These are phyloP conservation scores for Fraxinus floribunda DNA, from an alignment of 305 asterid genomes.

Conservation along the genomic window DNA sequence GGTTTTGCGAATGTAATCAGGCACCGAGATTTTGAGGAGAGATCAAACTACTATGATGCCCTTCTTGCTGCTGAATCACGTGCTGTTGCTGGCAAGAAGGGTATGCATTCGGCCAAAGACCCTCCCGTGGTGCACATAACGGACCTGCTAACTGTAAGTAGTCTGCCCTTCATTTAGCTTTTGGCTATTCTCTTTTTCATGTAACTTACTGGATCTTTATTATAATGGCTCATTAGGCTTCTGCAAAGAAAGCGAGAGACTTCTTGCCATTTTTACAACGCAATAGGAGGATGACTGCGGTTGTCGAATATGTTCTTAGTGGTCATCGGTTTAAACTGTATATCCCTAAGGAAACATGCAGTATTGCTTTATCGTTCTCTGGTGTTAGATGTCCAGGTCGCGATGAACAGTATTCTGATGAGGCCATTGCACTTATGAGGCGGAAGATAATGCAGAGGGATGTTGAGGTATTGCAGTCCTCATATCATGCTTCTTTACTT, in stretches of 20 bases:
- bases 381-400: conserved; percentile 99
- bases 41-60: conserved; percentile 85
- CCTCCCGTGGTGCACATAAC: conserved; percentile 86
- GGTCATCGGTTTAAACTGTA: conserved; percentile 92
- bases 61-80: conserved; percentile 89
- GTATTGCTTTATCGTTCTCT: conserved; percentile 82
- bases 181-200: neutral
- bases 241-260: conserved; percentile 81
- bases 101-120: conserved; percentile 83
- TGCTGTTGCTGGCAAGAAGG: conserved; percentile 82
- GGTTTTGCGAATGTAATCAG: conserved; percentile 89
- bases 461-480: conserved; percentile 65
- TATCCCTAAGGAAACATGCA: conserved; percentile 92
- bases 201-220: conserved; percentile 2
- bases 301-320: conserved; percentile 92
- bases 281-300: conserved; percentile 83
- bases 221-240: conserved; percentile 44
- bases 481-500: conserved; percentile 9
- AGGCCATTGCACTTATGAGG: conserved; percentile 98
- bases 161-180: conserved; percentile 15
- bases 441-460: conserved; percentile 99
- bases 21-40: conserved; percentile 97
- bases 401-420: conserved; percentile 82
- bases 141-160: conserved; percentile 80
- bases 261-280: conserved; percentile 92